Base-by-base conservation (phyloP, 257 asterid species). In the Ophiorrhiza pumila region DNA sequence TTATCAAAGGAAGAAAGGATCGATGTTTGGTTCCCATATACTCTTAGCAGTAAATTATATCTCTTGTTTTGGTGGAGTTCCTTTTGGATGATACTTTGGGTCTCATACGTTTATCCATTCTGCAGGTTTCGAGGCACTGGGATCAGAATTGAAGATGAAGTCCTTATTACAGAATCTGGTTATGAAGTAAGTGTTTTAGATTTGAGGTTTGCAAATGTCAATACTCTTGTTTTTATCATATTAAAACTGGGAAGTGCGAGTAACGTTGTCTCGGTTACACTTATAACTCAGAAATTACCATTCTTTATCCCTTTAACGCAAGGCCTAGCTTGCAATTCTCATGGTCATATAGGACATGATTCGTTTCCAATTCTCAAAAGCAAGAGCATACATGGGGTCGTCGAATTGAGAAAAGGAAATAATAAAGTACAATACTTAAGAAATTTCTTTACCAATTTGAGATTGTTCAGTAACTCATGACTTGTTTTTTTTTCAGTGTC, bases 91-190 rank as follows among this genome's bases (percentile, higher is more conserved):
- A 13, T 2, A 13, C 5, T 12, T 31, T 27, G 53, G 42, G 29
- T 43, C 31, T 42, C 1, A 3, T 50, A 1, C 27, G 8, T 1
- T 4, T 23, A 18, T 49, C 61, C 60, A 37, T 39, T 53, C 9
- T 80, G 83, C 90, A 95, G 99, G 85, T 90, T 85, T 74, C 85
- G 67, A 69, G 99, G 98, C 81, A 82, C 86, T 76, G 99, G 99
- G 65, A 91, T 95, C 76, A 87, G 98, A 83, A 90, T 95, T 61
- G 99, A 95, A 83, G 99, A 95, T 20, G 99, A 92, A 55, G 91
- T 95, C 80, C 89, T 95, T 67, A 88, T 95, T 71, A 90, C 99
- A 43, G 99, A 95, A 78, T 76, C 98, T 0, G 98, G 99, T 72
- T 89, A 79, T 37, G 98, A 95, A 95, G 99, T 91, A 84, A 65